A percentile compares a stretch with the other conserved stretches of the same genome.
Evolutionary conservation across 345 rosid species (phyloP).

Genomic region (Eutrema heterophyllum): DNA sequence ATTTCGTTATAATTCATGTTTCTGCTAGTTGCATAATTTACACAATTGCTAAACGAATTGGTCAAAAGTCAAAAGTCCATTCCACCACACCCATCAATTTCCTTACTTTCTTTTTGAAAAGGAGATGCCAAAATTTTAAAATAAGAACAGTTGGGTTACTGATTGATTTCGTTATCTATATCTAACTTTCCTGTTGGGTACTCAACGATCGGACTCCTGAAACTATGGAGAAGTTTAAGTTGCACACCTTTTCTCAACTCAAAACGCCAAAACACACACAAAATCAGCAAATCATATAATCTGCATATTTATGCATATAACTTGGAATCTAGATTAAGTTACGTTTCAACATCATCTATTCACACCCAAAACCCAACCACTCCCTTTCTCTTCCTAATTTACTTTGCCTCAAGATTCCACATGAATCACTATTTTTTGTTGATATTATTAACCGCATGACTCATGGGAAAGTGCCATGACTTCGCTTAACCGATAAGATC

Average conservation of each 20-base stretch:
- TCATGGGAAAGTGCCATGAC: neutral
- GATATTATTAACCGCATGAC: neutral
- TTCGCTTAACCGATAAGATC: neutral
- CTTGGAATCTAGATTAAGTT: neutral
- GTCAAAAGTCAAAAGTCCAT: neutral
- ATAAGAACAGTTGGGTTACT: neutral
- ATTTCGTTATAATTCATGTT: neutral
- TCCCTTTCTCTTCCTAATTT: neutral
- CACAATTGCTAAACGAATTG: neutral
- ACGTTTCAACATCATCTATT: constrained; percentile 20
- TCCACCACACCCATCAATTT: neutral
- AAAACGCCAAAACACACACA: neutral
- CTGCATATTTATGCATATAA: neutral
- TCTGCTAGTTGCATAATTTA: neutral
- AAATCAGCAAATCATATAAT: neutral
- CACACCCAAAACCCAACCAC: constrained; percentile 20
- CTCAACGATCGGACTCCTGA: neutral
- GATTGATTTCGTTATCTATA: constrained; percentile 6
- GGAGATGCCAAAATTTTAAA: neutral
- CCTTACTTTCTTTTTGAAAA: neutral
- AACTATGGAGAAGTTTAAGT: constrained; percentile 12
- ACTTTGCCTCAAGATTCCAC: constrained; percentile 11
- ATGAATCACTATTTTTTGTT: neutral
- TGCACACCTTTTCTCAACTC: neutral
- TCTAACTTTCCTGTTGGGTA: constrained; percentile 16